A percentile compares a stretch with the other conserved stretches of the same genome.
Evolutionary conservation across 2,329 filamentous ascomycete species (phyloP).

Genomic region (Sclerotinia nivalis): DNA sequence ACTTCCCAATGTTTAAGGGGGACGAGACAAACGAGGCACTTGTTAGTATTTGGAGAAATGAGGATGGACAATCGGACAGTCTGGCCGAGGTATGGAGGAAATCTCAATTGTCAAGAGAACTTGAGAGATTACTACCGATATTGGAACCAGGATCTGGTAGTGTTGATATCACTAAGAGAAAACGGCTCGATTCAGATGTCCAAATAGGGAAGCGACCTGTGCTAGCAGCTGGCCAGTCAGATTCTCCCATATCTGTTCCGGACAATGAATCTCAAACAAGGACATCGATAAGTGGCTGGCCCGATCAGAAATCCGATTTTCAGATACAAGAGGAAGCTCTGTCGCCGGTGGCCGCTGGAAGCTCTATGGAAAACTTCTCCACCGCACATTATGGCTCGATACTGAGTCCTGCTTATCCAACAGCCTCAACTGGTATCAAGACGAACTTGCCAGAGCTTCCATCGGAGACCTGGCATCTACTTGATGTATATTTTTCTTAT

Average conservation of each 20-base stretch:
- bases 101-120: constrained; percentile 38
- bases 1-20: constrained; percentile 30
- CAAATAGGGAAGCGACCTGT: constrained; percentile 27
- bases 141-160: constrained; percentile 30
- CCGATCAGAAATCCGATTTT: constrained; percentile 21
- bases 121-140: constrained; percentile 38
- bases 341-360: not conserved
- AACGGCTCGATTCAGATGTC: constrained; percentile 32
- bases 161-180: constrained; percentile 34
- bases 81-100: constrained; percentile 40
- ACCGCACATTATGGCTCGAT: constrained; percentile 31
- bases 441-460: constrained; percentile 35
- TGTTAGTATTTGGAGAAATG: constrained; percentile 37
- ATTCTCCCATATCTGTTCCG: constrained; percentile 7
- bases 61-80: constrained; percentile 33
- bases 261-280: not conserved
- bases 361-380: not conserved
- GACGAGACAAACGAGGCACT: constrained; percentile 43
- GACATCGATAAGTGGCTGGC: constrained; percentile 10
- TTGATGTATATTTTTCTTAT: constrained; percentile 74
- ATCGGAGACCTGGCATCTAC: constrained; percentile 47
- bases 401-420: constrained; percentile 27
- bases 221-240: not conserved
- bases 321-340: constrained; percentile 9
- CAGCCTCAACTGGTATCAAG: constrained; percentile 20